Evolutionary conservation across 345 rosid genomes (phyloP), one percentile per base, ranked within the genome.

Genomic region (Eucalyptus pauciflora): DNA sequence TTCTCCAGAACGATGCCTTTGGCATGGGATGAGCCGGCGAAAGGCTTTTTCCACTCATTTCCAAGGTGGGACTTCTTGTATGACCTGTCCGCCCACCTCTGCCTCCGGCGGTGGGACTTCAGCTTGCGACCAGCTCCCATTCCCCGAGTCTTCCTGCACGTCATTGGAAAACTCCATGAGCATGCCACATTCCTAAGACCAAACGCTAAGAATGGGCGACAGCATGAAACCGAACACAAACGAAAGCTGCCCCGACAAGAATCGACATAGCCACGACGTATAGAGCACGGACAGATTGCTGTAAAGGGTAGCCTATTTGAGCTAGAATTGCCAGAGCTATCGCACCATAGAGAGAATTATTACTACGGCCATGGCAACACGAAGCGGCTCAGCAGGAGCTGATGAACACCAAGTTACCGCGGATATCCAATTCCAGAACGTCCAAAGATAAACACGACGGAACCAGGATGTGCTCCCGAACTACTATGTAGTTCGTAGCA

Each of bases 41-140:
- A 95, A 6, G 97, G 97, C 90, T 95, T 95, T 94, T 95, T 95
- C 97, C 95, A 95, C 81, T 95, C 96, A 79, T 94, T 95, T 10
- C 96, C 97, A 43, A 89, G 93, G 60, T 94, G 94, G 45, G 97
- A 94, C 80, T 94, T 95, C 91, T 95, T 95, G 94, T 94, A 94
- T 51, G 94, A 64, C 89, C 93, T 95, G 88, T 95, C 95, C 41
- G 96, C 95, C 97, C 96, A 95, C 93, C 97, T 94, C 88, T 94
- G 96, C 33, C 88, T 92, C 49, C 94, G 93, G 12, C 96, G 90
- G 88, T 94, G 95, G 87, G 80, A 87, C 86, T 91, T 91, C 91
- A 95, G 92, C 95, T 94, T 92, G 50, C 96, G 94, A 86, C 92
- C 97, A 20, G 96, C 97, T 94, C 96, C 96, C 95, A 93, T 94